Evolutionary conservation across 345 rosid species (phyloP).

Genomic region (Eucalyptus caleyi): DNA sequence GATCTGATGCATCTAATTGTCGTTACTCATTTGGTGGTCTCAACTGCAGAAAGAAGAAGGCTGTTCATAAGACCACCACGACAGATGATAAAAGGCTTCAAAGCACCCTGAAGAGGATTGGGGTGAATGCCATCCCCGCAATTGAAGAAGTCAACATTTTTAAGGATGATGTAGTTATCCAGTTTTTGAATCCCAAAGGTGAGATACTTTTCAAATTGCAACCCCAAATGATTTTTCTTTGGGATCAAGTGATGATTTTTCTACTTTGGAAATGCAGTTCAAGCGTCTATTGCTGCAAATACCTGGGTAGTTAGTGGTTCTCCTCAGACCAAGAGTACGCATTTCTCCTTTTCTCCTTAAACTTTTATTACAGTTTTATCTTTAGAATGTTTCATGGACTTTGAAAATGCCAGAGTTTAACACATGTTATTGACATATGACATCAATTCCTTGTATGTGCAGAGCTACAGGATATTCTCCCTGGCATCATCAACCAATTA

Average conservation of each 20-base stretch:
- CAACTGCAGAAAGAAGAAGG: slow-evolving; percentile 86
- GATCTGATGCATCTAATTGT: neutral
- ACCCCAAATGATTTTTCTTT: neutral
- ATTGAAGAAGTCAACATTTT: slow-evolving; percentile 95
- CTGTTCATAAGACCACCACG: slow-evolving; percentile 92
- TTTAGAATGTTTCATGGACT: neutral
- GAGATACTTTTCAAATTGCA: neutral
- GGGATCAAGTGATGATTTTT: neutral
- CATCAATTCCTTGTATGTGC: neutral
- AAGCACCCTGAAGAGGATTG: slow-evolving; percentile 91
- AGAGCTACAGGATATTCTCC: slow-evolving; percentile 92
- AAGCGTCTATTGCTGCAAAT: slow-evolving; percentile 89
- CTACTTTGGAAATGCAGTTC: slow-evolving; percentile 32
- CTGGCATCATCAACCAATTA: slow-evolving; percentile 71
- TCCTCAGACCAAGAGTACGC: slow-evolving; percentile 79
- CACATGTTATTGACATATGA: neutral
- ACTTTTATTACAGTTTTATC: too few relatives aligned
- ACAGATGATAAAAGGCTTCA: slow-evolving; percentile 95
- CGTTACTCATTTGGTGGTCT: neutral
- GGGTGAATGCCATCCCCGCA: slow-evolving; percentile 81
- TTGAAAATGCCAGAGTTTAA: neutral
- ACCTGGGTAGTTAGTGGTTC: slow-evolving; percentile 97
- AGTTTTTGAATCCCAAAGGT: slow-evolving; percentile 90
- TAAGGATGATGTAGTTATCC: slow-evolving; percentile 86
- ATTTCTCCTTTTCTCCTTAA: neutral